These are phyloP conservation scores for Aspergillus sp. DNA, from an alignment of 2,329 filamentous ascomycete genomes.

Conservation along the genomic window DNA sequence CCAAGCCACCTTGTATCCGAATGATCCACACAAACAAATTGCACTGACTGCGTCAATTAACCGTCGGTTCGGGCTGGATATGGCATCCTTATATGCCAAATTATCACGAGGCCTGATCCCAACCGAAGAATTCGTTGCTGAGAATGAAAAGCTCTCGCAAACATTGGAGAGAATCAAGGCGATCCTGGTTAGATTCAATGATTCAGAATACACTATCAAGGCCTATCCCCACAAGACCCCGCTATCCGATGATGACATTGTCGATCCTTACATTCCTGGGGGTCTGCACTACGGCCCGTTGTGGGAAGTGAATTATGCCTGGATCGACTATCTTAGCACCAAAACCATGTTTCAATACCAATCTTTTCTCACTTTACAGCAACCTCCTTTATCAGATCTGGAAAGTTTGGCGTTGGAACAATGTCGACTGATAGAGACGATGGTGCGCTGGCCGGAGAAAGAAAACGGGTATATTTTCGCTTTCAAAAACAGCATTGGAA, in stretches of 20 bases:
- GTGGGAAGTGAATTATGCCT: constrained; percentile 69
- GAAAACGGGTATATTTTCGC: constrained; percentile 67
- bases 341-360: constrained; percentile 78
- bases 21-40: constrained; percentile 61
- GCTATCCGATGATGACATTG: constrained; percentile 59
- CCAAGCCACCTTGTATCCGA: constrained; percentile 56
- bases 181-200: constrained; percentile 59
- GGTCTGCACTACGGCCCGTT: constrained; percentile 66
- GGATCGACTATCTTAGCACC: constrained; percentile 73
- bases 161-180: constrained; percentile 37
- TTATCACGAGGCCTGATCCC: constrained; percentile 61
- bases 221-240: constrained; percentile 55
- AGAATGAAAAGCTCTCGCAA: constrained; percentile 54
- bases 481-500: constrained; percentile 70
- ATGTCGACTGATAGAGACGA: constrained; percentile 73
- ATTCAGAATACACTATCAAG: constrained; percentile 59
- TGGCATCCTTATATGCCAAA: constrained; percentile 70
- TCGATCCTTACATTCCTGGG: constrained; percentile 67
- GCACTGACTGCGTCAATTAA: constrained; percentile 63
- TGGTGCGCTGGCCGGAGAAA: constrained; percentile 66
- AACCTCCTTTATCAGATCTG: constrained; percentile 51
- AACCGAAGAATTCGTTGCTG: constrained; percentile 58
- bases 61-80: constrained; percentile 72
- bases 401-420: constrained; percentile 61
- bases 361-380: constrained; percentile 53